Percentiles rank a stretch among this genome's conserved stretches.
Conservation (phyloP, 2,329 filamentous ascomycete species). For the Talaromyces albobiverticillius region DNA sequence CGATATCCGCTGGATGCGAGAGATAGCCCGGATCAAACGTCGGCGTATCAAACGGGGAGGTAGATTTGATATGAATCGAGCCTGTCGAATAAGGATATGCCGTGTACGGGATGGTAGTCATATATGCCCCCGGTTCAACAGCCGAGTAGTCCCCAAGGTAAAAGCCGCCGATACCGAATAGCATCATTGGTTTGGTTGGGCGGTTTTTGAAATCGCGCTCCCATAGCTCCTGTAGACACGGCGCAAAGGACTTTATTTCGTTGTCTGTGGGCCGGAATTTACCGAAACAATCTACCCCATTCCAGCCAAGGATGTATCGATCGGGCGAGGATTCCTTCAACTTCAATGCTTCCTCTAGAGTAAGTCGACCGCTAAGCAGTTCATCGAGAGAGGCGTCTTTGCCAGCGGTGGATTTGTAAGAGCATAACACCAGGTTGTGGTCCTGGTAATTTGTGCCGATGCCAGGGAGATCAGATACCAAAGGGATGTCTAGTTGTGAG, state of each 20-base stretch:
- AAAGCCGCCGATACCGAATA: not conserved
- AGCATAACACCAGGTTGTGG: slow-evolving; percentile 45
- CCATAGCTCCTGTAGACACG: slow-evolving; percentile 54
- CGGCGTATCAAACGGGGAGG: not conserved
- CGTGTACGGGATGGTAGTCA: not conserved
- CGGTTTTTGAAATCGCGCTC: slow-evolving; percentile 52
- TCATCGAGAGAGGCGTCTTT: slow-evolving; percentile 53
- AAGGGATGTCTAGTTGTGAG: slow-evolving; percentile 35
- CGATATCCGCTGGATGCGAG: not conserved
- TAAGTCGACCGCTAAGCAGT: slow-evolving; percentile 48
- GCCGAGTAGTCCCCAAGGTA: not conserved
- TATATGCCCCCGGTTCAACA: not conserved
- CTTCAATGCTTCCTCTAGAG: slow-evolving; percentile 45
- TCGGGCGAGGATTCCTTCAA: slow-evolving; percentile 41
- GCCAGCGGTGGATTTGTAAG: slow-evolving; percentile 49
- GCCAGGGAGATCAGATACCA: slow-evolving; percentile 45
- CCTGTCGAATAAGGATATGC: not conserved
- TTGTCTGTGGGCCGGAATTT: slow-evolving; percentile 56
- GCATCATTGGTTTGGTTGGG: slow-evolving; percentile 36
- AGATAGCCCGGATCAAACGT: not conserved
- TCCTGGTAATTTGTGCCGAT: slow-evolving; percentile 34
- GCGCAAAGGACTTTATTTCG: slow-evolving; percentile 53
- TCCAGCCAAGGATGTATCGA: slow-evolving; percentile 52
- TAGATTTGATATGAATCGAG: not conserved
- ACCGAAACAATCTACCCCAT: slow-evolving; percentile 53